Evolutionary conservation across 2,329 filamentous ascomycete species (phyloP), one percentile per base, ranked within the genome.

Genomic region (Penicillium sp.): DNA sequence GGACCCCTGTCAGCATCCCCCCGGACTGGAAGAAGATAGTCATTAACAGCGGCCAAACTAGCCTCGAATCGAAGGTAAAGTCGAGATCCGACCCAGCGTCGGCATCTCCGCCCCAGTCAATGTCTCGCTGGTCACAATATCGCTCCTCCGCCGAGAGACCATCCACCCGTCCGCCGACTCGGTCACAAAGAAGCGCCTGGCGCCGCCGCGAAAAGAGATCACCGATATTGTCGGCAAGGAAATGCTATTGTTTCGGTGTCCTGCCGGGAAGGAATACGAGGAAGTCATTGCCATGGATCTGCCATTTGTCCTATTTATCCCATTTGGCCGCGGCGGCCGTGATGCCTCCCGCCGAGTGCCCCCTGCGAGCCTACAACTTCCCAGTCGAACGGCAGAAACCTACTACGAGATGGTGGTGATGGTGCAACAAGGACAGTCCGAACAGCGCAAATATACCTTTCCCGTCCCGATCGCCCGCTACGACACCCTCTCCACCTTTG

Each of bases 101-200:
- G 94, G 95, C 62, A 88, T 90, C 70, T 94, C 92, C 17, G 92
- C 92, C 69, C 92, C 95, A 43, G 93, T 98, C 70, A 87, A 90
- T 73, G 84, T 99, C 72, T 97, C 93, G 51, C 86, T 97, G 67
- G 94, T 98, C 67, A 93, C 93, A 70, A 96, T 99, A 82, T 93
- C 90, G 70, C 86, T 99, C 57, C 92, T 96, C 73, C 89, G 93
- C 71, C 88, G 92, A 80, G 95, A 99, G 81, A 95, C 92, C 58
- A 98, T 99, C 77, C 93, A 98, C 75, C 95, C 95, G 48, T 90
- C 93, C 61, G 95, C 95, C 77, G 94, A 98, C 76, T 96, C 92
- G 65, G 85, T 97, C 70, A 89, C 94, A 63, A 96, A 96, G 79
- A 93, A 93, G 72, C 92, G 96, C 73, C 83, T 98, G 49, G 91